Conservation (phyloP, 768 basidiomycete species). For the Boletus patriciae region DNA sequence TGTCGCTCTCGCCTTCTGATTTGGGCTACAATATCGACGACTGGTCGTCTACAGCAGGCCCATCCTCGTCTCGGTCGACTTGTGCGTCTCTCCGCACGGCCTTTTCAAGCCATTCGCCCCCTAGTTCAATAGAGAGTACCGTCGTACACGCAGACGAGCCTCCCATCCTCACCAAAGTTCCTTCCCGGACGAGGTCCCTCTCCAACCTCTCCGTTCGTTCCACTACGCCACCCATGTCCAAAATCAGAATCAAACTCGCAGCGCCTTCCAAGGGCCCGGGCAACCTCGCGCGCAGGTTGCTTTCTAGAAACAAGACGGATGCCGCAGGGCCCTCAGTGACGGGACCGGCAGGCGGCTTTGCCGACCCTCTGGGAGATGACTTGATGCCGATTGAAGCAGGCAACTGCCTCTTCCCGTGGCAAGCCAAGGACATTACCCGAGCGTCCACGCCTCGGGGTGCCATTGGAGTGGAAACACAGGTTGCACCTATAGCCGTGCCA, state of each 20-base stretch:
- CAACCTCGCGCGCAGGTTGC: conserved; percentile 56
- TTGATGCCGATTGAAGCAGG: conserved; percentile 30
- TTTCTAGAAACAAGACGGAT: conserved; percentile 44
- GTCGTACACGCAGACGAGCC: conserved; percentile 10
- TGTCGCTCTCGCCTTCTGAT: conserved; percentile 57
- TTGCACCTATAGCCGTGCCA: neutral
- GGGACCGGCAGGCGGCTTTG: conserved; percentile 2
- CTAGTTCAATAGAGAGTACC: conserved; percentile 15
- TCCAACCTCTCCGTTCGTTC: conserved; percentile 53
- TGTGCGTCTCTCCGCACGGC: conserved; percentile 40
- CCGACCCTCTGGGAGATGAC: conserved; percentile 13
- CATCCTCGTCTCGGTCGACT: conserved; percentile 40
- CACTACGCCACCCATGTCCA: conserved; percentile 47
- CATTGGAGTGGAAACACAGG: conserved; percentile 20
- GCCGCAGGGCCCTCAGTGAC: conserved; percentile 12
- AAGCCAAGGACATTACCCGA: conserved; percentile 31
- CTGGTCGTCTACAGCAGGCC: conserved; percentile 36
- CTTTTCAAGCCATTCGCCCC: conserved; percentile 16
- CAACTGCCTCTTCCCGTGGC: conserved; percentile 46
- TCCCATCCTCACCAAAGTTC: conserved; percentile 29
- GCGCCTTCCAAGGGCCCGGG: conserved; percentile 42
- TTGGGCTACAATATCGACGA: conserved; percentile 44
- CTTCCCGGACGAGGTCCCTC: conserved; percentile 54
- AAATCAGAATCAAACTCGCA: conserved; percentile 48
- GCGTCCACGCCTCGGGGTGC: conserved; percentile 9